Percentiles rank a stretch among this genome's conserved stretches.
Conservation (phyloP, 257 asterid genomes). For the Primulina huaijiensis region DNA sequence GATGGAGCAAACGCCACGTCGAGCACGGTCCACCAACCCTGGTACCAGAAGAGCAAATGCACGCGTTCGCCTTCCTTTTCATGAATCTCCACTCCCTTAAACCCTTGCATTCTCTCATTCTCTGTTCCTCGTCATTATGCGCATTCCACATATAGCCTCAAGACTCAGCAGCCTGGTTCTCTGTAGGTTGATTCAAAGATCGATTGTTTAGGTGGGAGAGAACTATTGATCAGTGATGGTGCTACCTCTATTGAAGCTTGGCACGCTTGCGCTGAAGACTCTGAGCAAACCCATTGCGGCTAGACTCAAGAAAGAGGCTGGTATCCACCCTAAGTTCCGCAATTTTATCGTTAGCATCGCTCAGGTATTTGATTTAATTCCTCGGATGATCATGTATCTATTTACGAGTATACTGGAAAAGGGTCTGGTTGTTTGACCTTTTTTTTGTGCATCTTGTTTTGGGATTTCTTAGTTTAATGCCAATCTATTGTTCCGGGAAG, state of each 20-base stretch:
- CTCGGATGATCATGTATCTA: neutral
- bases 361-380: constrained; percentile 43
- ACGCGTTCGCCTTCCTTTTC: neutral
- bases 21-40: too few relatives aligned
- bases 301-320: constrained; percentile 77
- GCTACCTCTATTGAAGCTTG: constrained; percentile 73
- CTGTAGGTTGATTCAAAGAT: neutral
- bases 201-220: neutral
- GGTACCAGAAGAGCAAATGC: neutral
- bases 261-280: constrained; percentile 72
- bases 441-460: neutral
- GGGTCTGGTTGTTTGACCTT: neutral
- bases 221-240: constrained; percentile 39
- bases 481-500: neutral
- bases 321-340: constrained; percentile 62
- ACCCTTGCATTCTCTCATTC: neutral
- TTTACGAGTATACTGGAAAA: neutral
- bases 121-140: neutral
- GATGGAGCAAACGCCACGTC: too few relatives aligned
- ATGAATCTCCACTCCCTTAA: neutral
- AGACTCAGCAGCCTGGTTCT: neutral
- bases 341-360: constrained; percentile 69
- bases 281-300: constrained; percentile 78
- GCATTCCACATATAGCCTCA: neutral
- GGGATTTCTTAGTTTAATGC: neutral